Evolutionary conservation across 257 asterid species (phyloP), one percentile per base, ranked within the genome.

Genomic region (Craterostigma plantagineum): DNA sequence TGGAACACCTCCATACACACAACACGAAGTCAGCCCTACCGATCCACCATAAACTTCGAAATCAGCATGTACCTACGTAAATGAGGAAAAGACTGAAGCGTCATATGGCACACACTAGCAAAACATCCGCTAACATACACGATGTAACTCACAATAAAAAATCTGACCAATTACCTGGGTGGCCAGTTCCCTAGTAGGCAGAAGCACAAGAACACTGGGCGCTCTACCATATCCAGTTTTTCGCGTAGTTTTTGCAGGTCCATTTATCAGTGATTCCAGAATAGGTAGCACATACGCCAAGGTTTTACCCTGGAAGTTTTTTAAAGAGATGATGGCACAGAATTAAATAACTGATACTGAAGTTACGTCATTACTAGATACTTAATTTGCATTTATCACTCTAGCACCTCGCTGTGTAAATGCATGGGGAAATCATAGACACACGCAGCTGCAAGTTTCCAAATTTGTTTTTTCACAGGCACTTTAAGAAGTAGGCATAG

Each of bases 161-260:
- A 38, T 13, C 18, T 18, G 16, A 23, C n/a, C n/a, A n/a, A n/a
- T 16, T 70, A 87, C 97, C 92, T 87, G 98, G 18, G 57, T 65
- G 43, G 98, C 95, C 77, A 83, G 66, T 59, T 90, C 98, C 62
- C 98, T 76, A 38, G 98, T 90, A 56, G 98, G 98, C 42, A 90
- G 64, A 14, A 90, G 92, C 47, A 79, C 92, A 36, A 90, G 75
- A 69, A 90, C 98, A 62, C 84, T 79, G 1, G 95, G 98, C 18
- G 79, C 46, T 42, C 79, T 69, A 46, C 95, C 93, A 52, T 76
- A 72, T 50, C 95, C 93, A 56, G 72, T 82, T 58, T 61, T 90
- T 6, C 91, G 53, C 3, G 65, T 30, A 7, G 62, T 72, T 59
- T 72, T 70, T 0, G 70, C 61, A 12, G 64, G 86, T 11, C 95